A percentile compares a stretch with the other conserved stretches of the same genome.
Evolutionary conservation across 495 filamentous ascomycete species (phyloP).

Genomic region (Bathelium albidoporum): DNA sequence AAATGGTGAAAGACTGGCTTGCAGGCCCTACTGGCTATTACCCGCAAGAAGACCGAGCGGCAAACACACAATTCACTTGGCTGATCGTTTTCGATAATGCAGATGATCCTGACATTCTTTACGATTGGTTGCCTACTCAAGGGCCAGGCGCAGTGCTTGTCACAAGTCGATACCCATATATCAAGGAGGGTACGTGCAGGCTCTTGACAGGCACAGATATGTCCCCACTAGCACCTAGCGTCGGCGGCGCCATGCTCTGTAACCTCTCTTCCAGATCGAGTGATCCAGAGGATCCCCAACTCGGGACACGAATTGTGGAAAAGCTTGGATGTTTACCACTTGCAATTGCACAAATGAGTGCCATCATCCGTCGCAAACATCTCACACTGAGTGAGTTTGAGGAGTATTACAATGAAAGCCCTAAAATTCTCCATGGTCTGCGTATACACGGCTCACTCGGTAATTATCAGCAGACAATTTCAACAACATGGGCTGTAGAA

Average conservation of each 20-base stretch:
- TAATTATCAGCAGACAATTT: not conserved
- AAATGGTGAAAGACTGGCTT: not conserved
- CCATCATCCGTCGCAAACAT: not conserved
- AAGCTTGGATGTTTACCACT: not conserved
- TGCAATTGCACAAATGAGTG: constrained; percentile 1
- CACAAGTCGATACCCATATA: constrained; percentile 1
- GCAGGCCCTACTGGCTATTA: not conserved
- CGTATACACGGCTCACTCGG: not conserved
- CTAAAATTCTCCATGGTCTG: not conserved
- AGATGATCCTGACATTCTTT: not conserved
- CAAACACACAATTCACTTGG: not conserved
- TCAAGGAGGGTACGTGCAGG: not conserved
- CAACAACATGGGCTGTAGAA: not conserved
- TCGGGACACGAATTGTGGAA: not conserved
- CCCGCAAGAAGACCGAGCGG: not conserved
- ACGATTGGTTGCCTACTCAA: constrained; percentile 1
- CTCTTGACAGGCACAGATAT: not conserved
- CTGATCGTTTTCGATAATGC: constrained; percentile 1
- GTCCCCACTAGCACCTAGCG: not conserved
- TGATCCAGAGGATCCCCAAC: not conserved
- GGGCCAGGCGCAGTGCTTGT: not conserved
- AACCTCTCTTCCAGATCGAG: not conserved
- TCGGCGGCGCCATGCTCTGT: not conserved
- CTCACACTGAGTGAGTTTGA: not conserved
- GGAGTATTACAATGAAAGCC: not conserved